Conservation (phyloP, 108 stramenopile species). For the Craspedostauros australis region DNA sequence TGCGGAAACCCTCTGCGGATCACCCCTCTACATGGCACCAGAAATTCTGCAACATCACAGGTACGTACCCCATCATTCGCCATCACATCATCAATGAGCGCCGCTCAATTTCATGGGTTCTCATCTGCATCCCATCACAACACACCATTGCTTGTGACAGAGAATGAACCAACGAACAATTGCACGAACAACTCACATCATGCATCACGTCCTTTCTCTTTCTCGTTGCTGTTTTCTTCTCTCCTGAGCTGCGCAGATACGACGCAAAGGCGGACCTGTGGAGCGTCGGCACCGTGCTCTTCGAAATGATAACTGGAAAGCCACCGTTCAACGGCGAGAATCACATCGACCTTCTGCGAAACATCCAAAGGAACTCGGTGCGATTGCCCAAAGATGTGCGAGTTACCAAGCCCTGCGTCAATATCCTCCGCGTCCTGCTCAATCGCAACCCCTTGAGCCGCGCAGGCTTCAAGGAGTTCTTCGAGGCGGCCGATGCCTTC, state of each 20-base stretch:
- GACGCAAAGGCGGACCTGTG: constrained; percentile 97
- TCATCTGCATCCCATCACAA: not conserved
- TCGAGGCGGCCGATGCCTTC: constrained; percentile 66
- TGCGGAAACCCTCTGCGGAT: constrained; percentile 97
- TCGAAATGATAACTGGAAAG: constrained; percentile 91
- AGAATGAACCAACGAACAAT: not conserved
- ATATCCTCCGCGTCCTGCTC: constrained; percentile 64
- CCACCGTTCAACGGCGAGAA: constrained; percentile 89
- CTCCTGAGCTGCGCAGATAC: constrained; percentile 64
- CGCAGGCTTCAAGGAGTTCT: constrained; percentile 79
- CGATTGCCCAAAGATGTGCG: constrained; percentile 76
- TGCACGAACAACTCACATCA: not conserved
- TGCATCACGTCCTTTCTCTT: not conserved
- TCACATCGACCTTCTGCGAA: constrained; percentile 83
- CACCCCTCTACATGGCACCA: constrained; percentile 97
- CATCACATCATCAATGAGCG: not conserved
- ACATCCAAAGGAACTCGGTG: constrained; percentile 81
- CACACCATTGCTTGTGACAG: not conserved
- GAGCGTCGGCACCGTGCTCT: constrained; percentile 94
- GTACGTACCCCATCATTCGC: constrained; percentile 25
- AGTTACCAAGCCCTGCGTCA: constrained; percentile 75
- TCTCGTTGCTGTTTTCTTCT: not conserved
- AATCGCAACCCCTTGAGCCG: constrained; percentile 71
- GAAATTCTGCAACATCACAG: constrained; percentile 83
- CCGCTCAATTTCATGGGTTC: not conserved